Conservation (phyloP, 345 rosid species). For the Ceriops tagal region DNA sequence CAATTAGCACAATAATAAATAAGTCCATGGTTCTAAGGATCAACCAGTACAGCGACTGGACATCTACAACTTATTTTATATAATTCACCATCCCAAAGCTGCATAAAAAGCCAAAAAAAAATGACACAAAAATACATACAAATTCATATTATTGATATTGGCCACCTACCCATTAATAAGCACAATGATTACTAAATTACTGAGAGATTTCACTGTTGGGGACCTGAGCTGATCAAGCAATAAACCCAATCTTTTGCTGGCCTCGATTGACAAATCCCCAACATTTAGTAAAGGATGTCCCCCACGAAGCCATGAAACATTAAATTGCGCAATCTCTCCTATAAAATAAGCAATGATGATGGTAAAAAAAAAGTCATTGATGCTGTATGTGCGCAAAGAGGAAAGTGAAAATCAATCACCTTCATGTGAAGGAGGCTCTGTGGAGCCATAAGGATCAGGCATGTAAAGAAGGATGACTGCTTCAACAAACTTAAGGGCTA, state of each 20-base stretch:
- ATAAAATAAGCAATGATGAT: constrained; percentile 18
- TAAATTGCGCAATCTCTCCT: constrained; percentile 63
- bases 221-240: constrained; percentile 93
- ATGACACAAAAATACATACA: neutral
- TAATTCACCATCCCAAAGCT: neutral
- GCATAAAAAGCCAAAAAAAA: neutral
- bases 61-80: neutral
- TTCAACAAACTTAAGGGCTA: constrained; percentile 84
- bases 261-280: constrained; percentile 90
- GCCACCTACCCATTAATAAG: constrained; percentile 61
- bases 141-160: constrained; percentile 12
- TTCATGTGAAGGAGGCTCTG: constrained; percentile 53
- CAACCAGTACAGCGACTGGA: neutral
- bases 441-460: constrained; percentile 66
- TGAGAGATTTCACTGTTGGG: constrained; percentile 74
- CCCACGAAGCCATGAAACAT: constrained; percentile 77
- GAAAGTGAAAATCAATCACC: constrained; percentile 41
- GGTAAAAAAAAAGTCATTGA: neutral
- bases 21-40: neutral
- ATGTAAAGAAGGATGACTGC: constrained; percentile 84
- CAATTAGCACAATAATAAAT: neutral
- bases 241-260: constrained; percentile 66
- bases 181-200: constrained; percentile 60
- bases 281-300: constrained; percentile 81
- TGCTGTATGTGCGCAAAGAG: neutral